Percentiles rank a stretch among this genome's conserved stretches.
Evolutionary conservation across 345 rosid species (phyloP).

Genomic region (Bruguiera gymnorhiza): DNA sequence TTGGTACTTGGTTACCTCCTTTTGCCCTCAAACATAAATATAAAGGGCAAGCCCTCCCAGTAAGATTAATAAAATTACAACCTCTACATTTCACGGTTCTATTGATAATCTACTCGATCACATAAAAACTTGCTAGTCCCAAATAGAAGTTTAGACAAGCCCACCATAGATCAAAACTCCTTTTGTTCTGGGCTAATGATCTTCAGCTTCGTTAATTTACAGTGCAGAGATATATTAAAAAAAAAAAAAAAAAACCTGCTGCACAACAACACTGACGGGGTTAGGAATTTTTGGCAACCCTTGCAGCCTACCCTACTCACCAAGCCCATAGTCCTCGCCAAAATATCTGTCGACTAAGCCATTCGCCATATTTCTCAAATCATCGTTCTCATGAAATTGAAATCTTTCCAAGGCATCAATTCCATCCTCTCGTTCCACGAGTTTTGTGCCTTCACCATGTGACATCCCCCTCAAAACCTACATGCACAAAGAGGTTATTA

Average conservation of each 20-base stretch:
- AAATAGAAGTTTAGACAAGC: neutral
- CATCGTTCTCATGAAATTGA: conserved; percentile 95
- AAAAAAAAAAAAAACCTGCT: neutral
- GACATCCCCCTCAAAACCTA: conserved; percentile 96
- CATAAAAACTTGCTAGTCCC: neutral
- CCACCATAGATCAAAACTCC: neutral
- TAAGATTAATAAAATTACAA: neutral
- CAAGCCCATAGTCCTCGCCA: conserved; percentile 82
- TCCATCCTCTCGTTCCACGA: conserved; percentile 91
- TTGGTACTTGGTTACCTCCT: too few relatives aligned
- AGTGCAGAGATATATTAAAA: neutral
- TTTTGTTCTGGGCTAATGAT: neutral
- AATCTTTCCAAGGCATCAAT: conserved; percentile 94
- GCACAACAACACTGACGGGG: too few relatives aligned
- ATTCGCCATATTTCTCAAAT: conserved; percentile 90
- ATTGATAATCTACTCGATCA: too few relatives aligned
- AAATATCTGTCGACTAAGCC: conserved; percentile 82
- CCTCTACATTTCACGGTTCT: too few relatives aligned
- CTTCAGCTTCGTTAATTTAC: neutral
- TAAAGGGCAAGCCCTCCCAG: too few relatives aligned
- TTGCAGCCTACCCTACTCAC: conserved; percentile 27
- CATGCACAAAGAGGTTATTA: neutral
- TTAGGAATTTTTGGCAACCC: neutral
- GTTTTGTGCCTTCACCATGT: conserved; percentile 73
- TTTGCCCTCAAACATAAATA: too few relatives aligned